A percentile compares a stretch with the other conserved stretches of the same genome.
Evolutionary conservation across 75 land plant genomes (phyloP).

Genomic region (Chamaecyparis obtusa): DNA sequence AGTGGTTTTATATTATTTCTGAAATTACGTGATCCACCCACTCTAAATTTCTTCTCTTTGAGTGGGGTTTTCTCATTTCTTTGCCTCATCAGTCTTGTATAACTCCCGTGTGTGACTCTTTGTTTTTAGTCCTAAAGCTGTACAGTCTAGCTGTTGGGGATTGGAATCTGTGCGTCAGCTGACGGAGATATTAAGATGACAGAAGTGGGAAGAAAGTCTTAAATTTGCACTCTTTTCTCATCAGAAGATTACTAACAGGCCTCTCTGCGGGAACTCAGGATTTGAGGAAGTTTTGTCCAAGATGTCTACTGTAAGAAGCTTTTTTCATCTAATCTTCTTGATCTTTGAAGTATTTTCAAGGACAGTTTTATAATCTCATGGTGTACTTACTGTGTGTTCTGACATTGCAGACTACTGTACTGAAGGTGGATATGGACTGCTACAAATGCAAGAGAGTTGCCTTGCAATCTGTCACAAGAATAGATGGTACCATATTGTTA

Average conservation of each 20-base stretch:
- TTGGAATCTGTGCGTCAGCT: not conserved
- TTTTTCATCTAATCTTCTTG: not conserved
- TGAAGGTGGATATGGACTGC: slow-evolving; percentile 4
- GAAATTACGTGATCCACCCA: not conserved
- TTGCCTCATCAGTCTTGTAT: not conserved
- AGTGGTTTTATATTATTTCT: not conserved
- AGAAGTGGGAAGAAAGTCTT: not conserved
- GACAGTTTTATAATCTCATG: not conserved
- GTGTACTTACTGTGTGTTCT: not conserved
- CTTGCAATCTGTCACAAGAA: slow-evolving; percentile 10
- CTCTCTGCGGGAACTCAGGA: not conserved
- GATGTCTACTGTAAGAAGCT: not conserved
- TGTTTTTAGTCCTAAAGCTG: not conserved
- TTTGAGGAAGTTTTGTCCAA: not conserved
- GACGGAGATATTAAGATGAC: not conserved
- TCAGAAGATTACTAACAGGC: not conserved
- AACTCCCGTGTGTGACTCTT: not conserved
- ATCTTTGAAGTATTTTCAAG: not conserved
- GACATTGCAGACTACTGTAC: not conserved
- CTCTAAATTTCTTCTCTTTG: not conserved
- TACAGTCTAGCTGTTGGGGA: not conserved
- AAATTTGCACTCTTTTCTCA: not conserved
- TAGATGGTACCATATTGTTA: not conserved
- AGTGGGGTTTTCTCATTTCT: not conserved
- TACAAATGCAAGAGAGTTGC: slow-evolving; percentile 11